Evolutionary conservation across 257 asterid genomes (phyloP).

Genomic region (Cinchona pubescens): DNA sequence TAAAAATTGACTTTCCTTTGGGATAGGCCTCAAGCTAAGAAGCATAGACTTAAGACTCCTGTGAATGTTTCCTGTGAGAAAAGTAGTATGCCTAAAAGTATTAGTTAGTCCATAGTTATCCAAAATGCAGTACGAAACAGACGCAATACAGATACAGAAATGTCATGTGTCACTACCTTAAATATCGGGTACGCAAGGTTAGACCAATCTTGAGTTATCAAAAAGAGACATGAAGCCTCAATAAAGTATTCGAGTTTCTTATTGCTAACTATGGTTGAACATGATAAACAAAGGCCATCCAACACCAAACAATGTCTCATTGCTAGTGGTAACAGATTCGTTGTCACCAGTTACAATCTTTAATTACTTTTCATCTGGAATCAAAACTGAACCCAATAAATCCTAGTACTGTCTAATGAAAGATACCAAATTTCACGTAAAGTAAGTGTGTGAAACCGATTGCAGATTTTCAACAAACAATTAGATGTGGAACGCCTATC

Average conservation of each 20-base stretch:
- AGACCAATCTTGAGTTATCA: neutral
- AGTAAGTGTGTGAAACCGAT: neutral
- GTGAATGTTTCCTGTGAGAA: neutral
- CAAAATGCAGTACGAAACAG: too few relatives aligned
- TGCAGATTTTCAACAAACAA: neutral
- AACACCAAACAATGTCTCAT: neutral
- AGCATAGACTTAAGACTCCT: neutral
- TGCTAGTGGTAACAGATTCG: neutral
- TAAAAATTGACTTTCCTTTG: neutral
- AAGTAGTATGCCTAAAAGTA: neutral
- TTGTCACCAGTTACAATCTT: neutral
- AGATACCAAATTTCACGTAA: neutral
- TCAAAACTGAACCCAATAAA: neutral
- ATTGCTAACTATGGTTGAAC: neutral
- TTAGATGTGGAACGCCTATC: conserved; percentile 1
- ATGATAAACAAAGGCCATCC: neutral
- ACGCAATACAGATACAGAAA: too few relatives aligned
- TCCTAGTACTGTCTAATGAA: conserved; percentile 4
- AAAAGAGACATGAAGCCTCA: neutral
- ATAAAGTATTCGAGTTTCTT: neutral
- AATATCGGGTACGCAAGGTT: too few relatives aligned
- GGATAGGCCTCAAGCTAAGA: conserved; percentile 1
- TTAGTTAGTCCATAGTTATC: too few relatives aligned
- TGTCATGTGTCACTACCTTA: too few relatives aligned
- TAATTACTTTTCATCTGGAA: neutral